phyloP scores from a whole-genome alignment of 495 filamentous ascomycete genomes.

The Aspergillus panamensis region DNA sequence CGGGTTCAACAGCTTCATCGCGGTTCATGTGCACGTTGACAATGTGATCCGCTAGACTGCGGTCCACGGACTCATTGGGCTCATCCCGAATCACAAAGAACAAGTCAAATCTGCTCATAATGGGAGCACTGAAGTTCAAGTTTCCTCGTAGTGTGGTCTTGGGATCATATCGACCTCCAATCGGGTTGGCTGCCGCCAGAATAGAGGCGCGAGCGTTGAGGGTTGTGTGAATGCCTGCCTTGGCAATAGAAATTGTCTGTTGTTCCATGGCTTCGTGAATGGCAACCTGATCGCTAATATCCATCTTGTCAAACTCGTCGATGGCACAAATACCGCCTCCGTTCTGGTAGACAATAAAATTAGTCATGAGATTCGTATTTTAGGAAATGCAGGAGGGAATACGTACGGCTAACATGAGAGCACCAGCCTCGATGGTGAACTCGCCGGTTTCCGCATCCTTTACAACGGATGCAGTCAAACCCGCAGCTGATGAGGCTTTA shows the following conservation, averaged over 20 bases:
- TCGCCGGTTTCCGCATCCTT: conserved; percentile 98
- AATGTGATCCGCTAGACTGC: conserved; percentile 89
- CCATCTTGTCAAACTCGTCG: conserved; percentile 99
- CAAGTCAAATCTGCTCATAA: conserved; percentile 98
- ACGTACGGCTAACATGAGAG: conserved; percentile 89
- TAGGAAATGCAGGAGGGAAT: conserved; percentile 22
- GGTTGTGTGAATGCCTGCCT: conserved; percentile 97
- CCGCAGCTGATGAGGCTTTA: conserved; percentile 95
- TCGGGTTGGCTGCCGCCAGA: conserved; percentile 93
- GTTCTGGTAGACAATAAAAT: conserved; percentile 27
- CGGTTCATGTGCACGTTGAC: conserved; percentile 90
- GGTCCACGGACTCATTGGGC: conserved; percentile 87
- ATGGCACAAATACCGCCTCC: conserved; percentile 88
- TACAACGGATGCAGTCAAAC: conserved; percentile 94
- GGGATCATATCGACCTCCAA: conserved; percentile 93
- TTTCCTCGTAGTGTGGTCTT: conserved; percentile 91
- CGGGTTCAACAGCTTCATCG: conserved; percentile 84
- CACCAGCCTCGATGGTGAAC: conserved; percentile 97
- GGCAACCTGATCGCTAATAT: conserved; percentile 93
- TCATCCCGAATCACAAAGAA: conserved; percentile 99
- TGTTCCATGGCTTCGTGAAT: conserved; percentile 99
- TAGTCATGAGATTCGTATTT: conserved; percentile 5
- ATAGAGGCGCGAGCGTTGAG: conserved; percentile 94
- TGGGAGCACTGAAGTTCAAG: conserved; percentile 96
- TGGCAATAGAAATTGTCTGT: conserved; percentile 99